A percentile compares a stretch with the other conserved stretches of the same genome.
Evolutionary conservation across 805 yeast genomes (phyloP).

Genomic region (Torulaspora gathmanii): DNA sequence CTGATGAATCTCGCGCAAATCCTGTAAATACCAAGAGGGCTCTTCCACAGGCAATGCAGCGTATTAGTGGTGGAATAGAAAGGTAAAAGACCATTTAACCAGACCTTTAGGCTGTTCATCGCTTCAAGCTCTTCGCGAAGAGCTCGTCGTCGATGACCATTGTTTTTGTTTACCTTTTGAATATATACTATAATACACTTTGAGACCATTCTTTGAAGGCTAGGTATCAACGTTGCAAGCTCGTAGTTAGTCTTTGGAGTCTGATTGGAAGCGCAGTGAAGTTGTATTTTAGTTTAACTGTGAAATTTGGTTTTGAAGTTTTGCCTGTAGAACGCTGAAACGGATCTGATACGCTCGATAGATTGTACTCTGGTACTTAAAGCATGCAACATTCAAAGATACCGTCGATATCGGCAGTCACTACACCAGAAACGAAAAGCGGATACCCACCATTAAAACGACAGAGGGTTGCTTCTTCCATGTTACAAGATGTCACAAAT

Average conservation of each 20-base stretch:
- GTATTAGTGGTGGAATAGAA: neutral
- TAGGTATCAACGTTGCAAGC: neutral
- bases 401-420: conserved; percentile 16
- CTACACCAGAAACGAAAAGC: neutral
- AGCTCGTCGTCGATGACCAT: conserved; percentile 1
- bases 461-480: conserved; percentile 14
- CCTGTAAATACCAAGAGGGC: conserved; percentile 2
- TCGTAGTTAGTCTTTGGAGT: neutral
- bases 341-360: conserved; percentile 6
- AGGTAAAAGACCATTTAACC: neutral
- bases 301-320: neutral
- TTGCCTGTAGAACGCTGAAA: conserved; percentile 4
- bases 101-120: neutral
- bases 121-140: neutral
- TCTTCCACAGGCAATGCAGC: neutral
- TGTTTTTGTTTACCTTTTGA: conserved; percentile 9
- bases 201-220: neutral
- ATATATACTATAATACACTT: neutral
- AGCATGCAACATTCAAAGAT: conserved; percentile 16
- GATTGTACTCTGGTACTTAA: neutral
- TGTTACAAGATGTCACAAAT: conserved; percentile 22
- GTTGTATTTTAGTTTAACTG: neutral
- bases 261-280: neutral
- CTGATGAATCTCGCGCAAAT: neutral
- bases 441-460: conserved; percentile 10